Percentiles rank a stretch among this genome's conserved stretches.
Conservation (phyloP, 306 rosid genomes). For the Pyrus bretschneideri region DNA sequence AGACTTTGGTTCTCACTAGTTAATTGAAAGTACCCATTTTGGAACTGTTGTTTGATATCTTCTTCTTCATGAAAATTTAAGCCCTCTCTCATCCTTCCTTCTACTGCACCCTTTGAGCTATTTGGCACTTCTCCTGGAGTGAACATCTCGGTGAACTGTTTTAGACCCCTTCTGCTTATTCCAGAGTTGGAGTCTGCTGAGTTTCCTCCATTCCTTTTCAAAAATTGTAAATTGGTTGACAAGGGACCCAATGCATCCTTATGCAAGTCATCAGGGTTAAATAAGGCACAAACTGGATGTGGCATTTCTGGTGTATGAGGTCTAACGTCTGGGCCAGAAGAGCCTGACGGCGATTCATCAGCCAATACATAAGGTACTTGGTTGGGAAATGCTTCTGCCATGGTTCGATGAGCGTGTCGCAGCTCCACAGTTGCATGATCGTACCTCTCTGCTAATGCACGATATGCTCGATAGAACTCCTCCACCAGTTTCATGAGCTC, state of each 20-base stretch:
- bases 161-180: conserved; percentile 60
- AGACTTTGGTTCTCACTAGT: conserved; percentile 40
- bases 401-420: conserved; percentile 89
- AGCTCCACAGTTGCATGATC: conserved; percentile 95
- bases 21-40: conserved; percentile 26
- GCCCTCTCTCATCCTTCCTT: conserved; percentile 16
- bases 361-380: conserved; percentile 46
- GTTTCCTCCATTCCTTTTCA: conserved; percentile 31
- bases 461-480: conserved; percentile 98
- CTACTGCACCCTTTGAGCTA: conserved; percentile 11
- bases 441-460: conserved; percentile 97
- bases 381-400: conserved; percentile 91
- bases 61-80: conserved; percentile 9
- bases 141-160: conserved; percentile 57
- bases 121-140: conserved; percentile 19
- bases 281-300: conserved; percentile 41
- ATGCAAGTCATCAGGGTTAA: conserved; percentile 47
- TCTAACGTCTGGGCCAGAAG: conserved; percentile 48
- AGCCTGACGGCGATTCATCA: conserved; percentile 60
- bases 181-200: conserved; percentile 32
- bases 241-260: conserved; percentile 44
- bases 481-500: conserved; percentile 95
- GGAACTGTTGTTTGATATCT: conserved; percentile 13
- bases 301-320: conserved; percentile 52
- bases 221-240: conserved; percentile 27